These are phyloP conservation scores for Fremontodendron californicum DNA, from an alignment of 345 rosid genomes.

Conservation along the genomic window DNA sequence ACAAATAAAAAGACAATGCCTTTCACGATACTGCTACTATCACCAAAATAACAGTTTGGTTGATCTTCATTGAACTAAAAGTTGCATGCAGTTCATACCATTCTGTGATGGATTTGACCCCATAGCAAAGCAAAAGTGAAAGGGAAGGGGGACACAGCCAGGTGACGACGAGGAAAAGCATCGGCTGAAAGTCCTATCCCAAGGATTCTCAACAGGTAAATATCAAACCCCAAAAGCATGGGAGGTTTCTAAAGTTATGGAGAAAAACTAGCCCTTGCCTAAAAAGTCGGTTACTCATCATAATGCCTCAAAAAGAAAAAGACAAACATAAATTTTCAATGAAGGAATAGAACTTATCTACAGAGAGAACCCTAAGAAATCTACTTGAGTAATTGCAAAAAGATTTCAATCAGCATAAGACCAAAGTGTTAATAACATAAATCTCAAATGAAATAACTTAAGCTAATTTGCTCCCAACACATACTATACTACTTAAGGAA, in stretches of 20 bases:
- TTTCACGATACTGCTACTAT: neutral
- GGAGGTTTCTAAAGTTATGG: conserved; percentile 8
- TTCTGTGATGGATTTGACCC: neutral
- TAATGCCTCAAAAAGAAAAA: conserved; percentile 1
- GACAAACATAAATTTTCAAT: neutral
- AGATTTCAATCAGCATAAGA: neutral
- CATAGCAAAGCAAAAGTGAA: neutral
- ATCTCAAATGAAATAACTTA: neutral
- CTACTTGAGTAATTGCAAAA: neutral
- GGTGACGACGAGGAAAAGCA: neutral
- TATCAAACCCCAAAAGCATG: conserved; percentile 15
- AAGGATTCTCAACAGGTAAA: conserved; percentile 9
- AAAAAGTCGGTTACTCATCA: neutral
- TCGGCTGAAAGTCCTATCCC: neutral
- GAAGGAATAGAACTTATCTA: neutral
- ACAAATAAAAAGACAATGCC: neutral
- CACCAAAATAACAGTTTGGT: neutral
- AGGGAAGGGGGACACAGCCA: neutral
- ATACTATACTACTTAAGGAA: neutral
- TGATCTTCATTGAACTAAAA: neutral
- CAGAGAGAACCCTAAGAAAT: neutral
- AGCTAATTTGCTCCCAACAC: neutral
- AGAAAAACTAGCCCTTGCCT: conserved; percentile 9
- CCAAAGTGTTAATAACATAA: too few relatives aligned
- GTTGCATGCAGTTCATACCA: neutral